Base-by-base conservation (phyloP, 2,329 filamentous ascomycete species). In the Alternaria burnsii region DNA sequence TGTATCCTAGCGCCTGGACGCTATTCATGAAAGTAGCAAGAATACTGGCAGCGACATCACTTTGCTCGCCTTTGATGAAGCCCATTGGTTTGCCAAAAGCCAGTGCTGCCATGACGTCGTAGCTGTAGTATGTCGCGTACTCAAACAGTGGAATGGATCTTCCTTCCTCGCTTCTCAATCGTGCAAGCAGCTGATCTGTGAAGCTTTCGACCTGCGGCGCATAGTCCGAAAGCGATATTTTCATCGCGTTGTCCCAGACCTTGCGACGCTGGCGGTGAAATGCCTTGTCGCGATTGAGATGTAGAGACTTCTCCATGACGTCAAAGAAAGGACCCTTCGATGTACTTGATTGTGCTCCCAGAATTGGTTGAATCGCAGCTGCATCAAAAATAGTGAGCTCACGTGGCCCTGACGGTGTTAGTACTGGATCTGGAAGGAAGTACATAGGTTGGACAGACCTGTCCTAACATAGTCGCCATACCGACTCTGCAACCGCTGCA, bases 61-160 rank as follows among this genome's bases (percentile, higher is more conserved):
- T 71, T 34, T 67, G 64, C 22, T 78, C 71, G 18, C 81, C 69
- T 69, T 78, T 81, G 32, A 65, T 61, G 41, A 71, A 72, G n/a
- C 78, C 74, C 63, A 80, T 81, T 47, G 81, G 69, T 52, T 77
- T 72, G 5, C 79, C 81, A 65, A 83, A 83, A 0, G 80, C 79
- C 32, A 84, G 68, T 9, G 76, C 74, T 5, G 81, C 79, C 78
- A 83, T 82, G 24, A 82, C 74, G 65, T 83, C 81, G 67, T 81
- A 83, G 20, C 70, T 76, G 66, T 79, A 83, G 34, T 79, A 75
- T 26, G 76, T 78, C 61, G 82, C 79, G 66, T 76, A 81, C 47
- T 79, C 74, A 1, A 75, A 67, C 32, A 82, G 69, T 47, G 81
- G 72, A 10, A 84, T 60, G 1, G 73, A 63, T 55, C 71, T 51